phyloP scores from a whole-genome alignment of 441 rosid genomes.

The Erodium moschatum region DNA sequence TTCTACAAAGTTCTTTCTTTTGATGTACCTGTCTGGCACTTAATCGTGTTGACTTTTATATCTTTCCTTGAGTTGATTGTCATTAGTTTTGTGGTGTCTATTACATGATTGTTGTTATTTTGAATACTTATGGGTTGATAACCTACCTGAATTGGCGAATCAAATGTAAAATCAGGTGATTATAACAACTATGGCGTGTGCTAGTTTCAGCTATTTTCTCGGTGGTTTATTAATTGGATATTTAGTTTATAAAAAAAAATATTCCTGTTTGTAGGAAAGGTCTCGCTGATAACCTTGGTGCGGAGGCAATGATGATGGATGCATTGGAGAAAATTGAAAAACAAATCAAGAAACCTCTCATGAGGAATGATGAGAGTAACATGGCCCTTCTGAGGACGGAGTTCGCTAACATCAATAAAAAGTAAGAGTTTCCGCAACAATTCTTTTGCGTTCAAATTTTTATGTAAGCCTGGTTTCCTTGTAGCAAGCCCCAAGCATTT shows the following conservation, averaged over 20 bases:
- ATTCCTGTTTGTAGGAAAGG: constrained; percentile 49
- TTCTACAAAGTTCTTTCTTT: neutral
- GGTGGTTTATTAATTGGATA: too few species aligned
- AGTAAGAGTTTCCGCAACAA: constrained; percentile 37
- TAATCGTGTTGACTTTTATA: too few species aligned
- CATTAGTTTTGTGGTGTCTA: neutral
- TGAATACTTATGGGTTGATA: neutral
- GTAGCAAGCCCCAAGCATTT: too few species aligned
- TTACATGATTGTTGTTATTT: too few species aligned
- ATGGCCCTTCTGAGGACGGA: constrained; percentile 78
- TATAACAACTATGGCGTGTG: too few species aligned
- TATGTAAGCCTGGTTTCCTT: neutral
- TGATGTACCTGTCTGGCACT: too few species aligned
- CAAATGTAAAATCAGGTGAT: too few species aligned
- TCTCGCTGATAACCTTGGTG: constrained; percentile 71
- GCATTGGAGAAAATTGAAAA: constrained; percentile 90
- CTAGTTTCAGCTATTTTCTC: too few species aligned
- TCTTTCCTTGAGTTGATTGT: neutral
- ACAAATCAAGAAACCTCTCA: constrained; percentile 81
- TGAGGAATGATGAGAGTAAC: constrained; percentile 82
- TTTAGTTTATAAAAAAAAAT: too few species aligned
- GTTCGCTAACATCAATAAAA: constrained; percentile 80
- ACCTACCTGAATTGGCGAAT: too few species aligned
- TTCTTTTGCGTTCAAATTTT: neutral
- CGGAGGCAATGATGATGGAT: constrained; percentile 90